A percentile compares a stretch with the other conserved stretches of the same genome.
Conservation (phyloP, 345 rosid species). For the Populus ilicifolia region DNA sequence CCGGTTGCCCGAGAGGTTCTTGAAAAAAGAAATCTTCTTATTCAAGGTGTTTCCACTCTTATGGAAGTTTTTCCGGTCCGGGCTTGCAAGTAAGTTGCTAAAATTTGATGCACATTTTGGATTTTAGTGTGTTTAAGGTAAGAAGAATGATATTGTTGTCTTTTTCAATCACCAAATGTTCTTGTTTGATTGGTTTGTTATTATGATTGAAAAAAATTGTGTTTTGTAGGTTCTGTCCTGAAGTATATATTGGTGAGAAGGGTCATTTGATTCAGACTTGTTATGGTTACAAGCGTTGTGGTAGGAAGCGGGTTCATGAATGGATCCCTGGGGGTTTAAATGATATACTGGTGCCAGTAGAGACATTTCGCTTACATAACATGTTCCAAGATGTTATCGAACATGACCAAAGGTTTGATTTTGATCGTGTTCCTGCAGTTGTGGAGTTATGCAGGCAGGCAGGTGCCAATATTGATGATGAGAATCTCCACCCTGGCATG, state of each 20-base stretch:
- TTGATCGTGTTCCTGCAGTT: slow-evolving; percentile 69
- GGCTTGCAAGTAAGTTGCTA: slow-evolving; percentile 69
- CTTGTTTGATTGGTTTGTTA: not conserved
- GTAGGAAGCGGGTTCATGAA: slow-evolving; percentile 66
- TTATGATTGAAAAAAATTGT: not conserved
- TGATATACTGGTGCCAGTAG: slow-evolving; percentile 67
- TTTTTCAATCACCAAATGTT: not conserved
- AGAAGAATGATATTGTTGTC: too few species aligned
- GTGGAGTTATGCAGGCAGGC: slow-evolving; percentile 88
- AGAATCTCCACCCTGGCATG: slow-evolving; percentile 21
- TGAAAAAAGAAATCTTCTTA: slow-evolving; percentile 44
- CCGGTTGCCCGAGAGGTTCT: slow-evolving; percentile 73
- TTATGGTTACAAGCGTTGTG: slow-evolving; percentile 53
- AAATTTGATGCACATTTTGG: not conserved
- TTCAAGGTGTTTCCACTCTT: slow-evolving; percentile 55
- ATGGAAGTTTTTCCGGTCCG: slow-evolving; percentile 50
- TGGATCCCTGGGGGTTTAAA: slow-evolving; percentile 68
- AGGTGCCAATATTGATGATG: slow-evolving; percentile 45
- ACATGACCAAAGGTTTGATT: slow-evolving; percentile 72
- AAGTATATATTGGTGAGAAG: slow-evolving; percentile 68
- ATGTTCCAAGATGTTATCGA: slow-evolving; percentile 63
- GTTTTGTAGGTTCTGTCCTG: slow-evolving; percentile 72
- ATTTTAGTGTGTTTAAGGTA: not conserved
- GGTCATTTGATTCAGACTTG: slow-evolving; percentile 90
- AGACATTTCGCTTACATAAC: slow-evolving; percentile 50